Evolutionary conservation across 106 monocot species (phyloP).

Genomic region (Allium fistulosum): DNA sequence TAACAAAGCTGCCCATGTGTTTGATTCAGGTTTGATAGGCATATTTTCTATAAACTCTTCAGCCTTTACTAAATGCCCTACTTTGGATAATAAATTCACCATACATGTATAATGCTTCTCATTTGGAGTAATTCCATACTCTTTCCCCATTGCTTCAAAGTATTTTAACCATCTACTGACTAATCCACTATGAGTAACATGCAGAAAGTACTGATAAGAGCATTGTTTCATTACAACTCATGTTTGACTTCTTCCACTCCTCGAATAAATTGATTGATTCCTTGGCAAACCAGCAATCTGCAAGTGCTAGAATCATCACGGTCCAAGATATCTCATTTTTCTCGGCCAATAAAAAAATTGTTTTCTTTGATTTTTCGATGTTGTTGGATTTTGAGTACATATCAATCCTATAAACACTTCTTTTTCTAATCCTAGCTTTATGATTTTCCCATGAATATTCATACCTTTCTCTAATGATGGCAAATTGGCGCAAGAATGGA

Average conservation of each 20-base stretch:
- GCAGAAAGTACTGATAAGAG: constrained; percentile 45
- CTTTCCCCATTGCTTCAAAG: constrained; percentile 48
- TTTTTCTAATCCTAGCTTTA: constrained; percentile 35
- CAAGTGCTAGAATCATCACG: constrained; percentile 57
- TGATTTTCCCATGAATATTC: constrained; percentile 32
- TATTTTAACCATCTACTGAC: constrained; percentile 36
- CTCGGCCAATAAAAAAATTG: constrained; percentile 37
- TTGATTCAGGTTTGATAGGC: constrained; percentile 34
- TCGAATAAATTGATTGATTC: constrained; percentile 43
- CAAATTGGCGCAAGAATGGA: constrained; percentile 45
- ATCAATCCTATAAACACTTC: constrained; percentile 40
- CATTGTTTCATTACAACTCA: constrained; percentile 26
- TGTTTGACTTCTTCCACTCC: constrained; percentile 18
- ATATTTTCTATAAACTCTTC: constrained; percentile 34
- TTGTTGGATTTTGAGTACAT: constrained; percentile 78
- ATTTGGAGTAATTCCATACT: constrained; percentile 25
- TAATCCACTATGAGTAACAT: constrained; percentile 48
- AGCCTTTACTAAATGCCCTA: constrained; percentile 39
- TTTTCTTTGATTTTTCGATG: constrained; percentile 25
- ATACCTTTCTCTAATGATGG: constrained; percentile 42
- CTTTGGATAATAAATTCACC: constrained; percentile 50
- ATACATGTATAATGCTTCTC: constrained; percentile 47
- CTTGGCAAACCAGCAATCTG: constrained; percentile 44
- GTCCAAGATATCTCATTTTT: constrained; percentile 70
- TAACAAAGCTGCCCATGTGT: constrained; percentile 45